Evolutionary conservation across 306 rosid genomes (phyloP).

Genomic region (Lagenaria siceraria): DNA sequence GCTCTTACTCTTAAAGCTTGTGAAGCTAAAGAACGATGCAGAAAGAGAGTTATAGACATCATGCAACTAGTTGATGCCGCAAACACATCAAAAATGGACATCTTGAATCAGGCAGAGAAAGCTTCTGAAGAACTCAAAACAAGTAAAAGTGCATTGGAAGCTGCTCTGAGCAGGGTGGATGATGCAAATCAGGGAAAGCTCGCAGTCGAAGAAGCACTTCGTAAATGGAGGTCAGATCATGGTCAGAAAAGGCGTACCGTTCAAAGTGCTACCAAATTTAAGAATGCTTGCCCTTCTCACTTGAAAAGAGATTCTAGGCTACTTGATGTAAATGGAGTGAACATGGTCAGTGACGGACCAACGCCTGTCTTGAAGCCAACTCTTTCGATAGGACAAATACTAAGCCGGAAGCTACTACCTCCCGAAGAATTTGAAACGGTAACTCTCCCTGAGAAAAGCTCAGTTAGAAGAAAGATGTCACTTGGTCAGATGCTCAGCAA

Average conservation of each 20-base stretch:
- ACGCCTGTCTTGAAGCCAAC: conserved; percentile 47
- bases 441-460: conserved; percentile 20
- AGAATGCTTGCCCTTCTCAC: conserved; percentile 40
- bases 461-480: conserved; percentile 57
- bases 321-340: conserved; percentile 38
- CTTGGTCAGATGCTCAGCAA: conserved; percentile 82
- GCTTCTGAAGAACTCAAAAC: conserved; percentile 69
- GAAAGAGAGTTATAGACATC: conserved; percentile 48
- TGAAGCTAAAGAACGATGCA: conserved; percentile 53
- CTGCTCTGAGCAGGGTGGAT: conserved; percentile 74
- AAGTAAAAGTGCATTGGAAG: conserved; percentile 63
- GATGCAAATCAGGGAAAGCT: conserved; percentile 72
- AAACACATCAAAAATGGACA: conserved; percentile 41
- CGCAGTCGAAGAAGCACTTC: conserved; percentile 70
- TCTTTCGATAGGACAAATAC: conserved; percentile 73
- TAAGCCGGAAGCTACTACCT: conserved; percentile 64
- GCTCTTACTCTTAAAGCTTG: conserved; percentile 44
- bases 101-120: conserved; percentile 59
- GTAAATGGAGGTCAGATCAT: conserved; percentile 67
- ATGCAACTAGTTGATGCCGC: conserved; percentile 70
- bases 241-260: conserved; percentile 44
- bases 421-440: conserved; percentile 45
- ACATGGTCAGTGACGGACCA: conserved; percentile 29
- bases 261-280: conserved; percentile 44
- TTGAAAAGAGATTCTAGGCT: conserved; percentile 35